These are phyloP conservation scores for Corniculantispora saksenae DNA, from an alignment of 2,329 filamentous ascomycete genomes.

Conservation along the genomic window DNA sequence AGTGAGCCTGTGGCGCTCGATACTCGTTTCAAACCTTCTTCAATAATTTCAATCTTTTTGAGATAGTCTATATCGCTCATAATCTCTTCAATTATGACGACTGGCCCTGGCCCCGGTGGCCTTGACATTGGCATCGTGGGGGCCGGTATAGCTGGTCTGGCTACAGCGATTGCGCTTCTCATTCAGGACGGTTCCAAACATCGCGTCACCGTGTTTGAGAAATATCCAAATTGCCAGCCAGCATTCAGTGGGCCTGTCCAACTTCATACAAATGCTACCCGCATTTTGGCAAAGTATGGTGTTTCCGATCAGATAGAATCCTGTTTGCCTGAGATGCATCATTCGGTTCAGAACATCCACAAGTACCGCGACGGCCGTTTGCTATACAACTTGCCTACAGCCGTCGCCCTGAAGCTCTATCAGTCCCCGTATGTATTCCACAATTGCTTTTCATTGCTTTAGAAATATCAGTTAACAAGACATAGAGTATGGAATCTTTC, in stretches of 20 bases:
- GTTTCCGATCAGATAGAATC: not conserved
- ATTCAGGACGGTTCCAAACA: not conserved
- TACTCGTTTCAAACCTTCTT: too few species aligned
- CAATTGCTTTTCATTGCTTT: too few species aligned
- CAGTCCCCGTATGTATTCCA: not conserved
- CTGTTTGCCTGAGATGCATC: not conserved
- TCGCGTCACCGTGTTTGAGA: not conserved
- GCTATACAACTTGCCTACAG: not conserved
- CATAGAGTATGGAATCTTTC: not conserved
- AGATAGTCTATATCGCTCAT: too few species aligned
- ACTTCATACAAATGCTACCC: not conserved
- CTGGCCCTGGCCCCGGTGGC: not conserved
- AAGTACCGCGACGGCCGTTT: not conserved
- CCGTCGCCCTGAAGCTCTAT: not conserved
- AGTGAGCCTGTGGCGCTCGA: too few species aligned
- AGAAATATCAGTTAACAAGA: too few species aligned
- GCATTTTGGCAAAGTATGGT: not conserved
- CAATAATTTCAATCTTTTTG: too few species aligned
- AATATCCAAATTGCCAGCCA: slow-evolving; percentile 1
- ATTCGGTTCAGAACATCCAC: slow-evolving; percentile 2
- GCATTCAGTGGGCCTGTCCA: not conserved
- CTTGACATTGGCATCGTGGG: not conserved
- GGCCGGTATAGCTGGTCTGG: not conserved
- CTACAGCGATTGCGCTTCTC: not conserved
- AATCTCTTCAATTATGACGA: too few species aligned